Evolutionary conservation across 2,329 filamentous ascomycete genomes (phyloP).

Genomic region (Colletotrichum spinosum): DNA sequence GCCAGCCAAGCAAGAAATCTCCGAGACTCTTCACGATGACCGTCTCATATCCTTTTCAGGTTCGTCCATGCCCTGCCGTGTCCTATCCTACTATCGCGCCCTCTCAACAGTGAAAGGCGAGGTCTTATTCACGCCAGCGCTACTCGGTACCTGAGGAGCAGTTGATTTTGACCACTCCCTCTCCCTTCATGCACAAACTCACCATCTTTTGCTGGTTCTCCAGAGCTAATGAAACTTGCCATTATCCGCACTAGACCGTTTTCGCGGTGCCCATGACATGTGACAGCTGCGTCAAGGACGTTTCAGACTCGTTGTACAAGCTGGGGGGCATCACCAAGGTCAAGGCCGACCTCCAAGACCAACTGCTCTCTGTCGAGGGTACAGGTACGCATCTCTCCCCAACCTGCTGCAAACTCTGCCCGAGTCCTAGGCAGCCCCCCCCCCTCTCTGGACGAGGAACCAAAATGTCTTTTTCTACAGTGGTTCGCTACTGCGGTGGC

Average conservation of each 20-base stretch:
- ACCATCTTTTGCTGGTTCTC: too few relatives aligned
- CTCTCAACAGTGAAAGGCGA: background rate
- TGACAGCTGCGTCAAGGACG: constrained; percentile 86
- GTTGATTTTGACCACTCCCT: too few relatives aligned
- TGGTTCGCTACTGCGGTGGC: background rate
- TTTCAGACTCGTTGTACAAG: constrained; percentile 82
- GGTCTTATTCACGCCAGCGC: background rate
- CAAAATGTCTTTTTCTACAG: background rate
- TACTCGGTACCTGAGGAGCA: constrained; percentile 23
- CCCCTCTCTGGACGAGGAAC: background rate
- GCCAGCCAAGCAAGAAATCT: constrained; percentile 23
- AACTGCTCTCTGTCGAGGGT: constrained; percentile 87
- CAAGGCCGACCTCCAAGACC: constrained; percentile 83
- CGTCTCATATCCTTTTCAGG: constrained; percentile 43
- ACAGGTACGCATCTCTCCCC: constrained; percentile 65
- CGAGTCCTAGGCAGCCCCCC: background rate
- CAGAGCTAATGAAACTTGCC: constrained; percentile 49
- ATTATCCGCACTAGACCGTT: constrained; percentile 73
- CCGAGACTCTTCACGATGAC: constrained; percentile 39
- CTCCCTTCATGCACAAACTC: too few relatives aligned
- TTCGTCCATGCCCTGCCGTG: constrained; percentile 1
- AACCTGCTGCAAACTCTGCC: constrained; percentile 33
- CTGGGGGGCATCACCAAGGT: constrained; percentile 86
- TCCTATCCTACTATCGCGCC: constrained; percentile 2
- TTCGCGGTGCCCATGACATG: constrained; percentile 97